Conservation (phyloP, 352 stramenopile genomes). For the Phytophthora fragariaefolia region DNA sequence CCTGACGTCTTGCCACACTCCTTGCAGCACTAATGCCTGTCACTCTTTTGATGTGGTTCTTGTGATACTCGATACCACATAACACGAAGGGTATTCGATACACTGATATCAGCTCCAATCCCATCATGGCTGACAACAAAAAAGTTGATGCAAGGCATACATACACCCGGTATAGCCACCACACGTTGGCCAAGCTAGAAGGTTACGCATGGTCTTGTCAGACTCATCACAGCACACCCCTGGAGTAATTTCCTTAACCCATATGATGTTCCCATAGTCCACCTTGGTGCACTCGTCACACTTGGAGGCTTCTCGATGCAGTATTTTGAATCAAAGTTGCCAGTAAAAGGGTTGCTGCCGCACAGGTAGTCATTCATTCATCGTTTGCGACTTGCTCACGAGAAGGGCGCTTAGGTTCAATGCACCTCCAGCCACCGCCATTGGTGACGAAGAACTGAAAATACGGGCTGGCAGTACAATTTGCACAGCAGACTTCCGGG, state of each 20-base stretch:
- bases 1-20: constrained; percentile 42
- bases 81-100: constrained; percentile 31
- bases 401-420: constrained; percentile 31
- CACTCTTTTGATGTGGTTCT: constrained; percentile 41
- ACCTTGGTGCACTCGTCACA: constrained; percentile 39
- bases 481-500: constrained; percentile 27
- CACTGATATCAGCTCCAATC: constrained; percentile 42
- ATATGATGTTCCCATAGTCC: constrained; percentile 53
- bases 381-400: constrained; percentile 27
- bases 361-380: constrained; percentile 15
- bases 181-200: constrained; percentile 26
- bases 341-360: constrained; percentile 38
- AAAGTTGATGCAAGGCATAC: constrained; percentile 11
- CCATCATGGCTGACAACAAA: constrained; percentile 47
- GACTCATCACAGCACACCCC: constrained; percentile 38
- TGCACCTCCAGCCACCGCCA: constrained; percentile 24
- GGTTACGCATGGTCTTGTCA: constrained; percentile 26
- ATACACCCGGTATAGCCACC: constrained; percentile 21
- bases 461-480: constrained; percentile 23
- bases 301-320: constrained; percentile 37
- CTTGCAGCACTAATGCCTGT: constrained; percentile 44
- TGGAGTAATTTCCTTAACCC: constrained; percentile 32
- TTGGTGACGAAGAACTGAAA: constrained; percentile 36
- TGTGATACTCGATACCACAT: constrained; percentile 45
- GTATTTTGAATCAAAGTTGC: constrained; percentile 43